Base-by-base conservation (phyloP, 768 basidiomycete species). In the Kwoniella botswanensis region DNA sequence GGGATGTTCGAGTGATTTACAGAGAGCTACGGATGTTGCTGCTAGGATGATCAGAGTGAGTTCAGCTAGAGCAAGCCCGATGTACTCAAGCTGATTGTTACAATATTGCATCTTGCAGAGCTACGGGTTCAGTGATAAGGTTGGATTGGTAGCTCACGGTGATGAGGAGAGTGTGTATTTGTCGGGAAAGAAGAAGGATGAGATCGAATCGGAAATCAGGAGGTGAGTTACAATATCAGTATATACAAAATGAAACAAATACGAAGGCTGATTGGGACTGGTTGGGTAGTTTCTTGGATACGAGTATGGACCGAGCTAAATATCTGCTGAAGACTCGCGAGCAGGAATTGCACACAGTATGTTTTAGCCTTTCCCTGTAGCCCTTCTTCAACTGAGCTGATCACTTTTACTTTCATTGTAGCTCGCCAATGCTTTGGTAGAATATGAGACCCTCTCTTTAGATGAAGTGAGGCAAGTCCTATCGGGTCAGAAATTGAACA, bases 391-490 rank as follows among this genome's bases (percentile, higher is more conserved):
- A 35, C 7, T 35, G 35, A 35, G 35, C 35, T 35, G 6, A 35
- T 35, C 35, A 35, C 35, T 35, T 35, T 35, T 6, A 35, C 35
- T 35, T 35, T 35, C 35, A 6, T 35, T 35, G 35, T 73, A 94
- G 93, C 89, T 98, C 52, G 95, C 96, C 1, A 88, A 88, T 65
- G 96, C 96, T 11, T 85, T 99, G 68, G 91, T 99, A 13, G 94
- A 98, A 82, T 91, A 96, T 84, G 96, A 99, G 86, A 98, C 96
- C 21, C 86, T 99, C 73, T 90, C 90, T 74, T 86, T 88, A 52
- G 90, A 92, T 11, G 94, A 99, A 83, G 95, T 98, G 18, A 86
- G 87, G 78, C 90, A 88, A 84, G 93, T 95, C 26, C 88, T 98
- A 81, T 89, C 87, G 68, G 94, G 94, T 50, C 90, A 96, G 82